A percentile compares a stretch with the other conserved stretches of the same genome.
Evolutionary conservation across 495 filamentous ascomycete species (phyloP).

Genomic region (Penicillium antarcticum): DNA sequence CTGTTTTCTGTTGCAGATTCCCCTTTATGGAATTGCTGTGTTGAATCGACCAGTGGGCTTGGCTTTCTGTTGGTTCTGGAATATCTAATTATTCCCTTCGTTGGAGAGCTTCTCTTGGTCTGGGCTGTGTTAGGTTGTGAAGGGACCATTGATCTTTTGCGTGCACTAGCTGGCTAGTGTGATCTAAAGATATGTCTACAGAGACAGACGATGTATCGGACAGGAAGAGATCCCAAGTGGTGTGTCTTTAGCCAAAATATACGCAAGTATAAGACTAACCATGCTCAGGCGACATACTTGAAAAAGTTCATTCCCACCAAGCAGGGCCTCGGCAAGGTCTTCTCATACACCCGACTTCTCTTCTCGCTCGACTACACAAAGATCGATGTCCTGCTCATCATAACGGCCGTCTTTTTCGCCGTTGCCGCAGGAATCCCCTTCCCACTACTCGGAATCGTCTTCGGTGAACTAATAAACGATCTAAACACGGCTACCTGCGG

Average conservation of each 20-base stretch:
- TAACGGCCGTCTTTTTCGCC: conserved; percentile 46
- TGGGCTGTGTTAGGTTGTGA: too few relatives aligned
- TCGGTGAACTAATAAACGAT: conserved; percentile 61
- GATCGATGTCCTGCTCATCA: conserved; percentile 26
- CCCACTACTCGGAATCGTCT: conserved; percentile 65
- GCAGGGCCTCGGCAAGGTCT: conserved; percentile 13
- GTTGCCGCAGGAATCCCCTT: conserved; percentile 63
- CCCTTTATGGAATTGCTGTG: too few relatives aligned
- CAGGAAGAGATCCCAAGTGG: not conserved
- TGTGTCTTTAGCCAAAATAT: not conserved
- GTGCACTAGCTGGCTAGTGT: too few relatives aligned
- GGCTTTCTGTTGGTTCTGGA: too few relatives aligned
- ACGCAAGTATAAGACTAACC: not conserved
- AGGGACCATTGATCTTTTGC: too few relatives aligned
- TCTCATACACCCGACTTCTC: conserved; percentile 24
- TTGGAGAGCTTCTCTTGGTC: too few relatives aligned
- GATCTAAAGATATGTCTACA: too few relatives aligned
- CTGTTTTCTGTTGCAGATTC: too few relatives aligned
- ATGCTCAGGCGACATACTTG: not conserved
- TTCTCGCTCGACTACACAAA: conserved; percentile 33
- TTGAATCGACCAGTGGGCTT: too few relatives aligned
- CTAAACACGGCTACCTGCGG: conserved; percentile 33
- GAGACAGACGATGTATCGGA: not conserved
- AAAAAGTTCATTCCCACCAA: conserved; percentile 21
- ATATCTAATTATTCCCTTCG: too few relatives aligned